Evolutionary conservation across 139 green algal species (phyloP), one percentile per base, ranked within the genome.

Genomic region (Volvox africanus): DNA sequence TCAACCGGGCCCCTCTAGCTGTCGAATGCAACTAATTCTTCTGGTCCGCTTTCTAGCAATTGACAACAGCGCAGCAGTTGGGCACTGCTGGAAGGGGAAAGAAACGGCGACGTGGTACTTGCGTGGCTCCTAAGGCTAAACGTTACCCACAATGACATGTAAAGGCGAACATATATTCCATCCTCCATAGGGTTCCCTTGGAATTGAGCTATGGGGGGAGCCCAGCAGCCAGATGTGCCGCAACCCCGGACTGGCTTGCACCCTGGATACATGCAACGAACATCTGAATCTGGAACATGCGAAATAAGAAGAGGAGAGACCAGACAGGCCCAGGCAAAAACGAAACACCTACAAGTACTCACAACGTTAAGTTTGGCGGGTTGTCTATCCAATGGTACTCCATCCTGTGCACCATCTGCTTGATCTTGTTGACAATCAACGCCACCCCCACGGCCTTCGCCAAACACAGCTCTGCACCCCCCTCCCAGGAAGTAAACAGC

Each of bases 351-450:
- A 26, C n/a, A n/a, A 28, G 67, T 6, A 3, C 22, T 6, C 67
- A 75, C 67, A 28, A 3, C 67, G 67, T 75, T 28, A 9, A 26
- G 67, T 26, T 28, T 12, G 22, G 24, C 11, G 24, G 67, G 44
- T 9, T 14, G 67, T 14, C 67, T 26, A 28, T 3, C 35, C 20
- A 84, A 36, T 84, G 35, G 37, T 68, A 84, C 17, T 84, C 36
- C 21, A 68, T 36, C 36, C 6, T 67, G 37, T 84, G 78, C 78
- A 84, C 67, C 36, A 84, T n/a, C n/a, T 50, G 36, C 78, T 84
- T 36, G 21, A 84, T 22, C 78, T 84, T 84, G 78, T 17, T 28
- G n/a, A 11, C 24, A 1, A 33, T 11, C 78, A 22, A 68, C 17
- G 32, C 33, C 78, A 68, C 78, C 78, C 67, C n/a, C 36, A 17